Evolutionary conservation across 305 asterid genomes (phyloP).

Genomic region (Fraxinus velutina): DNA sequence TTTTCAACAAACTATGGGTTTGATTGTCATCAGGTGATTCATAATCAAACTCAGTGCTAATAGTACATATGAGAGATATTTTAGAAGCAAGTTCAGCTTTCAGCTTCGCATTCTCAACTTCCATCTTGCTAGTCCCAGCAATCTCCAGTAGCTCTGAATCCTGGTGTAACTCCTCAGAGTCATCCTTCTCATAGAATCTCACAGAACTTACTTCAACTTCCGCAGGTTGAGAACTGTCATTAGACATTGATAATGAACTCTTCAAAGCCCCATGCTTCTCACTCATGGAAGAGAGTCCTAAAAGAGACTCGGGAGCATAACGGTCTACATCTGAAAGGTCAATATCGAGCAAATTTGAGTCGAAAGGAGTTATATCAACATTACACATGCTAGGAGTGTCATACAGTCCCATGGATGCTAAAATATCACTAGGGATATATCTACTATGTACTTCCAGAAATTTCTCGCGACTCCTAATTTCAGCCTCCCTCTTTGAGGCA

Average conservation of each 20-base stretch:
- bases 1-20: constrained; percentile 56
- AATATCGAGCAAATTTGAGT: constrained; percentile 68
- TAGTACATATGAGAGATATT: constrained; percentile 73
- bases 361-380: constrained; percentile 80
- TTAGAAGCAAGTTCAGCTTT: constrained; percentile 97
- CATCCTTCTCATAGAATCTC: constrained; percentile 42
- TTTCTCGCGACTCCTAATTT: constrained; percentile 78
- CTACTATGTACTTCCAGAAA: constrained; percentile 63
- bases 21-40: constrained; percentile 66
- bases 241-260: constrained; percentile 55
- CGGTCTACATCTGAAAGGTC: constrained; percentile 76
- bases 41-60: constrained; percentile 53
- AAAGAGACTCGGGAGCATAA: constrained; percentile 76
- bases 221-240: constrained; percentile 50
- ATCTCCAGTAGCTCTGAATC: constrained; percentile 75
- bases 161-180: constrained; percentile 47
- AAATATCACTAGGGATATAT: constrained; percentile 76
- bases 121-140: constrained; percentile 92
- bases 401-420: constrained; percentile 79
- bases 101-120: constrained; percentile 86
- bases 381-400: constrained; percentile 77
- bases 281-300: constrained; percentile 50
- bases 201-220: constrained; percentile 44
- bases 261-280: constrained; percentile 54
- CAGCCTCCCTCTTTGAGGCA: constrained; percentile 73